Evolutionary conservation across 1,284 basidiomycete genomes (phyloP), one percentile per base, ranked within the genome.

Genomic region (Apiotrichum domesticum): DNA sequence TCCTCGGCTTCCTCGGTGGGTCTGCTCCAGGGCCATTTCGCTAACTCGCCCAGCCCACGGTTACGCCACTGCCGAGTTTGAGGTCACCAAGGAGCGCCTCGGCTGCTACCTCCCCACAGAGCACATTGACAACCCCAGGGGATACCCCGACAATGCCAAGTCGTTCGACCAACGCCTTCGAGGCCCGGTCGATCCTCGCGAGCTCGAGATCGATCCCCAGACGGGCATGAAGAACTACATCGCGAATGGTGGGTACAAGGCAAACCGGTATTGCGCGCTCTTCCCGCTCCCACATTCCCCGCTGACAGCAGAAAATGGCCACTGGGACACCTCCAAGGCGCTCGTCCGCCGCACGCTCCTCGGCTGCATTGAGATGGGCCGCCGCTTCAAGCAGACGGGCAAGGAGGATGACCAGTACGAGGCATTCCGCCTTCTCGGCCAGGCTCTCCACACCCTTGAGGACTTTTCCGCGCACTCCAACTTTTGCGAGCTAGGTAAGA

Each of bases 191-290:
- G 70, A 80, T 62, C 87, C 87, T 0, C 78, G 82, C 45, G 93
- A 97, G 71, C 80, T 96, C 6, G 87, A 94, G 66, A 82, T 97
- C 29, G 93, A 97, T 72, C 84, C 84, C 1, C 79, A 81, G 9
- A 90, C 87, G 0, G 93, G 92, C 5, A 95, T 97, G 91, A 96
- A 96, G 79, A 93, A 93, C 69, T 97, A 95, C 72, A 93, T 96
- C 58, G 89, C 90, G 2, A 94, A 93, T 68, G 85, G 85, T 83
- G 64, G 37, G 21, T 21, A 21, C 21, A 21, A 21, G 21, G 21
- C 21, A 21, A 21, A 21, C 21, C 21, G 21, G 21, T 21, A 21
- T 21, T 21, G 21, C 21, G 21, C 21, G 21, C 21, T 21, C 21
- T 21, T 21, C 21, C 21, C 21, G 21, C 21, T 21, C 21, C 72